Conservation (phyloP, 441 rosid genomes). For the Iberis amara region DNA sequence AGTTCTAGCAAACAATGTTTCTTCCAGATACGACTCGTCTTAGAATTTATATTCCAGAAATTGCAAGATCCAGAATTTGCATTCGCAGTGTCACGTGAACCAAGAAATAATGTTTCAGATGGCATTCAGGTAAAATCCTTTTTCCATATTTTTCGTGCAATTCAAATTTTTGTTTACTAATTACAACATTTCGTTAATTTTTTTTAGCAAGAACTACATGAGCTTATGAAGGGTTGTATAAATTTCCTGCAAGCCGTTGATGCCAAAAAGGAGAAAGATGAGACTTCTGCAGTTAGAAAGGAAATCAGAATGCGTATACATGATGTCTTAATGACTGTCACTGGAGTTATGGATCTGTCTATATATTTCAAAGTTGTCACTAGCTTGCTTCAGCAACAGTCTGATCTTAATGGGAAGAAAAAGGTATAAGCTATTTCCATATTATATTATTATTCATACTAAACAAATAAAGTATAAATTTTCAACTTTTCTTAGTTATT, state of each 20-base stretch:
- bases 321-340: conserved; percentile 54
- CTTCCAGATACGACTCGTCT: conserved; percentile 47
- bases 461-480: background rate
- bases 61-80: conserved; percentile 80
- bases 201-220: conserved; percentile 63
- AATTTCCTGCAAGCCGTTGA: conserved; percentile 47
- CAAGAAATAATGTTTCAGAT: conserved; percentile 47
- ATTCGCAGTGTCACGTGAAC: conserved; percentile 52
- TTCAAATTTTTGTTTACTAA: conserved; percentile 2
- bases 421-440: conserved; percentile 50
- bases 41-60: conserved; percentile 58
- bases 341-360: conserved; percentile 56
- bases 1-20: conserved; percentile 36
- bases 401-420: conserved; percentile 53
- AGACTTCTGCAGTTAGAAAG: conserved; percentile 43
- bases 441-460: conserved; percentile 11
- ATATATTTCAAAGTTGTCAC: conserved; percentile 67
- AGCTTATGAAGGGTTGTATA: conserved; percentile 74
- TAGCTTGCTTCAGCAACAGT: conserved; percentile 55
- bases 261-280: conserved; percentile 39
- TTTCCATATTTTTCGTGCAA: conserved; percentile 6
- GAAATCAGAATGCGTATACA: conserved; percentile 51
- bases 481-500: too few species aligned
- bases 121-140: conserved; percentile 61
- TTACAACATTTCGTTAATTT: conserved; percentile 6